Base-by-base conservation (phyloP, 129 eudicot genomes). In the Artemisia argyi region DNA sequence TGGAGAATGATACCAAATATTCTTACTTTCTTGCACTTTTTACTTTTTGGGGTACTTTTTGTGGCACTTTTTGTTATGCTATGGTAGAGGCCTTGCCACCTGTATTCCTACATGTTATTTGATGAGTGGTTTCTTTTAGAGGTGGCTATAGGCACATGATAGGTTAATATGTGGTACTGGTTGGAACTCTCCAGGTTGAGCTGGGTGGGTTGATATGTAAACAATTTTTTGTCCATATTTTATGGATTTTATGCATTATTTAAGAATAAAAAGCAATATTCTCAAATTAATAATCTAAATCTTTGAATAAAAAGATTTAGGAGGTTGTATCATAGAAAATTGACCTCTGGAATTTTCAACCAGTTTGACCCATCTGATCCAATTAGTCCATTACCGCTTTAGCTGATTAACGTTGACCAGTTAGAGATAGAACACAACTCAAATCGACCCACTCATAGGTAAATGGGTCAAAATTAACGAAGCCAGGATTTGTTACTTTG, bases 21-120 rank as follows among this genome's bases (percentile, higher is more conserved):
- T 48, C 54, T 76, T 76, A 59, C 61, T 61, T 61, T 56, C 46
- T 39, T 39, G 46, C 46, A 52, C 16, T 16, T 16, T 52, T 52
- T 52, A 14, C 57, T 62, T 62, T 24, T 24, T 24, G 26, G 2
- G 26, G 9, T 30, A 60, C 65, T 15, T 63, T 62, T 62, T 13
- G 50, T 16, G 13, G 19, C 3, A 64, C 30, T 44, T 64, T 32
- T 64, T 61, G 32, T 14, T 9, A 17, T 17, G 17, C 2, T n/a
- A 47, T 8, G 49, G 50, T 61, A 47, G 66, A 18, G 57, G 24
- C 57, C 46, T 20, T 58, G 55, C 66, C 56, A 71, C 66, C 24
- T 30, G 49, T 72, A 46, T 47, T 68, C 4, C 49, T 24, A 22
- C 47, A 46, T 16, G 24, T 46, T 15, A 59, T 58, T 15, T 46